phyloP scores from a whole-genome alignment of 768 basidiomycete genomes.

The Butyriboletus loyo region DNA sequence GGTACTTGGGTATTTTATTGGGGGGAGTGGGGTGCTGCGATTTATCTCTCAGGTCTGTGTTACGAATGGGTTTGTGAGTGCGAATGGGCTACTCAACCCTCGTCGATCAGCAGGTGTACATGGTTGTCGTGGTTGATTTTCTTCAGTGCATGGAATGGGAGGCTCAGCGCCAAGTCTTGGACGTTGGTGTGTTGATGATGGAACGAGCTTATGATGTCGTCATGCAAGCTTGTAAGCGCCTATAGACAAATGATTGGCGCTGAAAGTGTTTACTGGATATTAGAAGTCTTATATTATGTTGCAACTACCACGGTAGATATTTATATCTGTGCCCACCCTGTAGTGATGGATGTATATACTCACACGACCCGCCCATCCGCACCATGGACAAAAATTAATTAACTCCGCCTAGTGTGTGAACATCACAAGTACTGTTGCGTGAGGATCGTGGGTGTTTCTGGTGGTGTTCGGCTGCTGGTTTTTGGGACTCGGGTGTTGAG shows the following conservation, averaged over 20 bases:
- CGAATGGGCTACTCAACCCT: not conserved
- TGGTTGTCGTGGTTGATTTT: not conserved
- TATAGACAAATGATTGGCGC: too few species aligned
- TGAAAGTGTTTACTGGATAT: too few species aligned
- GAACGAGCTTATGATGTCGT: not conserved
- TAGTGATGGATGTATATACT: too few species aligned
- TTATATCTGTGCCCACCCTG: too few species aligned
- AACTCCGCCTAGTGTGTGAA: too few species aligned
- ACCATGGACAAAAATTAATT: too few species aligned
- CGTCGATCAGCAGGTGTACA: conserved; percentile 1
- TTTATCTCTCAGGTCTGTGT: conserved; percentile 2
- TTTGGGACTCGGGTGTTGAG: too few species aligned
- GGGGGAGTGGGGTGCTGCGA: not conserved
- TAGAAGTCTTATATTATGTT: not conserved
- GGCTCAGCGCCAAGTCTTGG: not conserved
- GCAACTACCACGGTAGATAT: not conserved
- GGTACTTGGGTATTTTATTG: not conserved
- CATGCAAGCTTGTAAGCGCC: not conserved
- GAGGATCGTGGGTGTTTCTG: too few species aligned
- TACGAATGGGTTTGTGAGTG: not conserved
- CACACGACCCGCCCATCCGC: too few species aligned
- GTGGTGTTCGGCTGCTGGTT: too few species aligned
- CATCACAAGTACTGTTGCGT: too few species aligned
- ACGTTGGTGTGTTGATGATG: not conserved
- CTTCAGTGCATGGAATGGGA: conserved; percentile 12